Evolutionary conservation across 352 stramenopile species (phyloP).

Genomic region (Phytophthora boehmeriae): DNA sequence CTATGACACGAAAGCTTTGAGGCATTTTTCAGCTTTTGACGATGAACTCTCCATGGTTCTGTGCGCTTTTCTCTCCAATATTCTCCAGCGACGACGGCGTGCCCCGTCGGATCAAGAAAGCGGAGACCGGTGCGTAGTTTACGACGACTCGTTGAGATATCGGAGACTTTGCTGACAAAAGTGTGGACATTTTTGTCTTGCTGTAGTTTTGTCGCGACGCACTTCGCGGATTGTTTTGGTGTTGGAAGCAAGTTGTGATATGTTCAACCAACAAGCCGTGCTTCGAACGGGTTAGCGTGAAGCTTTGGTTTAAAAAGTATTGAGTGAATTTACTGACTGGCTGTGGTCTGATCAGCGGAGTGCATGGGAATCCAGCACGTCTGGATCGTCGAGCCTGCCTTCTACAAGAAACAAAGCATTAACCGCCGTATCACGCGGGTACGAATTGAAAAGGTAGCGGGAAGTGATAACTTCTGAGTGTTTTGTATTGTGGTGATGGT

Average conservation of each 20-base stretch:
- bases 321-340: background rate
- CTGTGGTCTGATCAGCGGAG: background rate
- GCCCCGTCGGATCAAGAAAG: slow-evolving; percentile 1
- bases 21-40: background rate
- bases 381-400: slow-evolving; percentile 37
- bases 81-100: background rate
- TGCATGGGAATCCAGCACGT: slow-evolving; percentile 85
- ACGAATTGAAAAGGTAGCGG: background rate
- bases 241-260: slow-evolving; percentile 21
- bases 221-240: background rate
- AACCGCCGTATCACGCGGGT: background rate
- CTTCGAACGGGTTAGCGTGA: slow-evolving; percentile 28
- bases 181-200: background rate
- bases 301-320: background rate
- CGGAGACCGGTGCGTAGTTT: background rate
- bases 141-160: no score
- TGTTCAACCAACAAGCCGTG: slow-evolving; percentile 46
- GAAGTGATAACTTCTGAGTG: slow-evolving; percentile 1
- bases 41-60: background rate
- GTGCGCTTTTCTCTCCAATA: background rate
- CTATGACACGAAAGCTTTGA: background rate
- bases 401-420: background rate
- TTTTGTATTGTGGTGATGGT: background rate
- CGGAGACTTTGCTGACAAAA: background rate
- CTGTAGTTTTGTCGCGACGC: background rate